Evolutionary conservation across 2,329 filamentous ascomycete genomes (phyloP), one percentile per base, ranked within the genome.

Genomic region (Tolypocladium endophyticum): DNA sequence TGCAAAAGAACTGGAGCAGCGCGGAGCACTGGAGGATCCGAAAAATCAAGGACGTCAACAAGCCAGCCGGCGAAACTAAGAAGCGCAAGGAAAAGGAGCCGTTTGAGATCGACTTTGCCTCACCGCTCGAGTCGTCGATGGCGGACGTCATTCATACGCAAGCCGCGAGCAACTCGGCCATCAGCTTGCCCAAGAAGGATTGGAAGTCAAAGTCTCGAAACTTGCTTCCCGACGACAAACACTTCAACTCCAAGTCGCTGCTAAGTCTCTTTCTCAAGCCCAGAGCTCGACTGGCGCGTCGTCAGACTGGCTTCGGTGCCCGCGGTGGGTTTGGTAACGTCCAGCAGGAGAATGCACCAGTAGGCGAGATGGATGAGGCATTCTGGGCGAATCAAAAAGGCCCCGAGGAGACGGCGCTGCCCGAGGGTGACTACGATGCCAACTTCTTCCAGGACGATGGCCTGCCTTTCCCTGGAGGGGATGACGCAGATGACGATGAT

Each of bases 11-110:
- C 69, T 99, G 94, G 93, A 88, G 89, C 7, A 95, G 92, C 56
- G 93, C 94, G n/a, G 94, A 97, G 72, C 94, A 99, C 74, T 99
- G 94, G 94, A 88, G 93, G 65, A 97, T 99, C 70, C 84, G 90
- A 63, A 91, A 92, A 70, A 94, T 99, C 73, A 97, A 97, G 69
- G 85, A 87, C 64, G 76, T 81, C 68, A 82, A 79, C 67, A 92
- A 92, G 73, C 80, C 85, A 9, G 77, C 82, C 11, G 79, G 83
- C 18, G 73, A 76, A 57, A 82, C 73, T 69, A 87, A 83, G 64
- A 85, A 87, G 67, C 85, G 92, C 63, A 97, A 97, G 73, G 94
- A 97, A 73, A 99, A 97, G 74, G 93, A 97, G 70, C 88, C 90
- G 0, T 99, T 99, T 70, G 89, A 94, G 69, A 96, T 99, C 63